Base-by-base conservation (phyloP, 306 rosid genomes). In the Vicia sativa region DNA sequence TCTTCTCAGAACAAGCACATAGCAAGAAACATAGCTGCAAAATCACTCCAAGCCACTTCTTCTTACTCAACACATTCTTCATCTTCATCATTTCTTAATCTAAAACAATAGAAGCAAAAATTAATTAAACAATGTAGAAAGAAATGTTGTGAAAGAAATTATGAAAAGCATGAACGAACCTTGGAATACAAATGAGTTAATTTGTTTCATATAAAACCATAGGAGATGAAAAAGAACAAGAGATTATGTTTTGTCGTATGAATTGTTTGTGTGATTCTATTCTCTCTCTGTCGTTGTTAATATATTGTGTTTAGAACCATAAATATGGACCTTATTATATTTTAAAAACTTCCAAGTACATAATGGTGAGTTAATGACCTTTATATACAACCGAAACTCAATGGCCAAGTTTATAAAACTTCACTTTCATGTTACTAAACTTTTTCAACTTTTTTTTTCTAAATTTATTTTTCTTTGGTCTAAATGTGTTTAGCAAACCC, bases 41-140 rank as follows among this genome's bases (percentile, higher is more conserved):
- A 62, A 64, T 26, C 46, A 79, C 74, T 76, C 82, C 84, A 37
- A 77, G 42, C 79, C 77, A 73, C 66, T 70, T 62, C 28, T 55
- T 76, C 18, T 25, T 68, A 35, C 68, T 59, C 21, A 31, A 15
- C 62, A 43, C 56, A 67, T 69, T 62, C 52, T 41, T 78, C 77
- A 42, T 72, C 72, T 52, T 73, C 87, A 74, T 76, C 80, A 78
- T 70, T 45, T 70, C 65, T 38, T 19, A 3, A 38, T 46, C 65
- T 59, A 44, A 34, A 69, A 70, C 67, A 21, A 3, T 2, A 21
- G 21, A 38, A 23, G 15, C 54, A 71, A 53, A 31, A 59, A 46
- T 2, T 46, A 52, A 56, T 9, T 26, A 26, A 12, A 43, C 16
- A 67, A 62, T 68, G 56, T 29, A 56, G 11, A 66, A 35, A 21